A percentile compares a stretch with the other conserved stretches of the same genome.
phyloP scores from a whole-genome alignment of 805 yeast genomes.

The Clavispora vitiphila region DNA sequence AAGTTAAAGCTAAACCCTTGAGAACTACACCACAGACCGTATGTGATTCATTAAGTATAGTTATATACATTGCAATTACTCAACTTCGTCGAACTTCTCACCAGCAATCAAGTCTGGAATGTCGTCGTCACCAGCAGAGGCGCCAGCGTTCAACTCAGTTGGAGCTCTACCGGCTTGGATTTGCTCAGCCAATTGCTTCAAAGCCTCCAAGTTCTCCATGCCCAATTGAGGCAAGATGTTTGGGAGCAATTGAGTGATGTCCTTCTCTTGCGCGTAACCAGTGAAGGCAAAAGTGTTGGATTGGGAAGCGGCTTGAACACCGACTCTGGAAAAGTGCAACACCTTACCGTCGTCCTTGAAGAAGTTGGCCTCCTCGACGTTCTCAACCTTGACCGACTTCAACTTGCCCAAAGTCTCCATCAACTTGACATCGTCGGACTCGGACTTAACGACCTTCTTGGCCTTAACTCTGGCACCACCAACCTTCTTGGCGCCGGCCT shows the following conservation, averaged over 20 bases:
- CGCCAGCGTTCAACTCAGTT: slow-evolving; percentile 41
- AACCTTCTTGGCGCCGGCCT: slow-evolving; percentile 74
- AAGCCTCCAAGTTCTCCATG: slow-evolving; percentile 86
- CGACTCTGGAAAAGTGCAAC: slow-evolving; percentile 92
- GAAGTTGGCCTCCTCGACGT: slow-evolving; percentile 95
- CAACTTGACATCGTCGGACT: slow-evolving; percentile 87
- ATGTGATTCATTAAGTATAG: slow-evolving; percentile 1
- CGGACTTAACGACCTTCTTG: slow-evolving; percentile 65
- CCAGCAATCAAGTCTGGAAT: slow-evolving; percentile 83
- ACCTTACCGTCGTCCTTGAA: slow-evolving; percentile 96
- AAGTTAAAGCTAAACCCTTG: no score
- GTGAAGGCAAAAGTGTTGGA: slow-evolving; percentile 91
- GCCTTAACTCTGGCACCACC: slow-evolving; percentile 88
- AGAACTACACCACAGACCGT: neutral
- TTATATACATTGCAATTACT: slow-evolving; percentile 21
- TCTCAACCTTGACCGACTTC: slow-evolving; percentile 82
- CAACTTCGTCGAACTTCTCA: slow-evolving; percentile 72
- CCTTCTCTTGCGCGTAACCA: slow-evolving; percentile 92
- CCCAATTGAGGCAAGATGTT: slow-evolving; percentile 94
- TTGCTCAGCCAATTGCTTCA: slow-evolving; percentile 86
- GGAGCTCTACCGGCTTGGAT: slow-evolving; percentile 60
- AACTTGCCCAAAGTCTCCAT: slow-evolving; percentile 85
- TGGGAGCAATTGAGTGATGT: slow-evolving; percentile 87
- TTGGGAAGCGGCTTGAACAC: slow-evolving; percentile 88
- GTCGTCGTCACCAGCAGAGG: slow-evolving; percentile 46